Percentiles rank a stretch among this genome's conserved stretches.
These are phyloP conservation scores for Filobasidium uniguttulatum DNA, from an alignment of 1,284 basidiomycete species.

Conservation along the genomic window DNA sequence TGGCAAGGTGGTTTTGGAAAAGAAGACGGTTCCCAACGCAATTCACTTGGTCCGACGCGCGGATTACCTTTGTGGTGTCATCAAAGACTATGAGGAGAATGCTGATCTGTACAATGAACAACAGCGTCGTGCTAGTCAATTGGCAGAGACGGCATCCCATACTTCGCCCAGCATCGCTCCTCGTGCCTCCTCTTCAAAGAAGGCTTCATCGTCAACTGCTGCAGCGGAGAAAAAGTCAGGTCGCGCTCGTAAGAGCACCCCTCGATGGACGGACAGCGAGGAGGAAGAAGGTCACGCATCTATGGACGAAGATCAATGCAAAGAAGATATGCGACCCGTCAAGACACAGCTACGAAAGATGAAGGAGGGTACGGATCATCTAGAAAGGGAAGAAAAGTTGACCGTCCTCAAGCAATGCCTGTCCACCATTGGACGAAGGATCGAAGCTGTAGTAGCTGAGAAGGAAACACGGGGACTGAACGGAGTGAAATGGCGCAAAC, in stretches of 20 bases:
- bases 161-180: too few relatives aligned
- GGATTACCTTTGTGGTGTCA: conserved; percentile 72
- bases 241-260: conserved; percentile 51
- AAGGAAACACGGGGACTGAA: conserved; percentile 67
- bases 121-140: conserved; percentile 17
- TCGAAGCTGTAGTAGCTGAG: conserved; percentile 64
- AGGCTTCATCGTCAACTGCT: neutral
- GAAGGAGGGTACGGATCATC: conserved; percentile 78
- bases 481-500: conserved; percentile 72
- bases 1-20: too few relatives aligned
- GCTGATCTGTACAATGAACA: conserved; percentile 48
- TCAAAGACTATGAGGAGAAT: conserved; percentile 88
- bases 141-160: too few relatives aligned
- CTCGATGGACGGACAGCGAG: conserved; percentile 78
- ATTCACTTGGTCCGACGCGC: conserved; percentile 95
- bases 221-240: neutral
- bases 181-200: too few relatives aligned
- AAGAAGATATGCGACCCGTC: conserved; percentile 89
- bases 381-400: conserved; percentile 88
- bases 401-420: conserved; percentile 90
- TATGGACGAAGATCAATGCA: conserved; percentile 90
- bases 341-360: conserved; percentile 95
- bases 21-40: conserved; percentile 78
- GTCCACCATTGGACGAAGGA: conserved; percentile 81
- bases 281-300: conserved; percentile 70